A percentile compares a stretch with the other conserved stretches of the same genome.
These are phyloP conservation scores for Oryza punctata DNA, from an alignment of 176 grass and related monocot species.

Conservation along the genomic window DNA sequence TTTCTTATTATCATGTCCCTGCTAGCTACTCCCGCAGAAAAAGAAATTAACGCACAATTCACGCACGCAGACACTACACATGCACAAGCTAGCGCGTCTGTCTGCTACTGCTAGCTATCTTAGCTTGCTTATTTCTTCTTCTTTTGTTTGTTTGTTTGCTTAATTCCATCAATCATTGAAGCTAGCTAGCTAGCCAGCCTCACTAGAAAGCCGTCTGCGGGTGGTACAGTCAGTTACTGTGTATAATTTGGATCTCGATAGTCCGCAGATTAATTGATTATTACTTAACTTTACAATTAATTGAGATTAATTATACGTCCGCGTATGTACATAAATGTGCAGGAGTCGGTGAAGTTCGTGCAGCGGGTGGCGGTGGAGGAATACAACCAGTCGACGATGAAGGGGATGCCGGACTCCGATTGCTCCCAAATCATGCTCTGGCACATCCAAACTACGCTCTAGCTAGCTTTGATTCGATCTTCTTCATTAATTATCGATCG, in stretches of 20 bases:
- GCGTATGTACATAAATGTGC: background rate
- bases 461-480: background rate
- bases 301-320: background rate
- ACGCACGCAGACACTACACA: no score
- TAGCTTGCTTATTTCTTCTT: no score
- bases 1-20: no score
- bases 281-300: background rate
- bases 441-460: constrained; percentile 10
- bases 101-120: no score
- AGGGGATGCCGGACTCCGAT: constrained; percentile 31
- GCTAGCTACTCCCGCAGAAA: no score
- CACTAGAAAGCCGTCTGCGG: background rate
- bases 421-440: constrained; percentile 54
- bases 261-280: background rate
- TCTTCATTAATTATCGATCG: no score
- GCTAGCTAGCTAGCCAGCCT: no score
- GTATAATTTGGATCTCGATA: background rate
- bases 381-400: constrained; percentile 40
- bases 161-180: background rate
- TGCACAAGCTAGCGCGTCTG: no score
- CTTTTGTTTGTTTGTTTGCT: background rate
- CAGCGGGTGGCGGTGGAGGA: constrained; percentile 43
- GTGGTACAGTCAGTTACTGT: background rate
- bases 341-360: constrained; percentile 62
- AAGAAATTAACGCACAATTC: no score